Conservation (phyloP, 257 asterid species). For the Solanum pimpinellifolium region DNA sequence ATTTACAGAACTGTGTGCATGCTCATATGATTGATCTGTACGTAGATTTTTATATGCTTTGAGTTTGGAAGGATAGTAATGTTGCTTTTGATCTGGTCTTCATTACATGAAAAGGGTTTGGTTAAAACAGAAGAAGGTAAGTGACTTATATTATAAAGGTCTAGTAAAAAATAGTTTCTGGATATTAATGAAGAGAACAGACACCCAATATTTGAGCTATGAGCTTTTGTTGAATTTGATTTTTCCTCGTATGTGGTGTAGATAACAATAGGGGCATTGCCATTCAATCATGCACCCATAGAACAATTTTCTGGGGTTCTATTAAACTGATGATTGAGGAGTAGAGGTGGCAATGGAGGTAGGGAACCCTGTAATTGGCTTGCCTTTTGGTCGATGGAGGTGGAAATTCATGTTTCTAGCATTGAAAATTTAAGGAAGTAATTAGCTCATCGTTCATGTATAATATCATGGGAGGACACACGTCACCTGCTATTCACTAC, state of each 20-base stretch:
- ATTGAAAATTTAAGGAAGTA: neutral
- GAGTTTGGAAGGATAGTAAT: neutral
- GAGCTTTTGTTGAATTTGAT: neutral
- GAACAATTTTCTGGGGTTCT: neutral
- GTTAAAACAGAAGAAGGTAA: neutral
- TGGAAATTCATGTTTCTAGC: neutral
- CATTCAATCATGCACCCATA: neutral
- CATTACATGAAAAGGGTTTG: neutral
- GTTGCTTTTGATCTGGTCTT: neutral
- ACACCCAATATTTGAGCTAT: neutral
- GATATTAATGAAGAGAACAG: neutral
- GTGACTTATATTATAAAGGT: neutral
- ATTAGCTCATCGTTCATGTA: neutral
- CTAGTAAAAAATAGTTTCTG: neutral
- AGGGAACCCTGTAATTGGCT: neutral
- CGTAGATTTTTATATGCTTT: neutral
- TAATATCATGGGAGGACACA: neutral
- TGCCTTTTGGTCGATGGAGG: neutral
- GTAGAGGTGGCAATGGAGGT: neutral
- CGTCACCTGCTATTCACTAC: neutral
- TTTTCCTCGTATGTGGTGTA: neutral
- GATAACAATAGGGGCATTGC: neutral
- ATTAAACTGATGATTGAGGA: neutral
- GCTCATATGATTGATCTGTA: neutral
- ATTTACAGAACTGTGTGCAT: neutral